Evolutionary conservation across 257 asterid genomes (phyloP).

Genomic region (Dorcoceras hygrometricum): DNA sequence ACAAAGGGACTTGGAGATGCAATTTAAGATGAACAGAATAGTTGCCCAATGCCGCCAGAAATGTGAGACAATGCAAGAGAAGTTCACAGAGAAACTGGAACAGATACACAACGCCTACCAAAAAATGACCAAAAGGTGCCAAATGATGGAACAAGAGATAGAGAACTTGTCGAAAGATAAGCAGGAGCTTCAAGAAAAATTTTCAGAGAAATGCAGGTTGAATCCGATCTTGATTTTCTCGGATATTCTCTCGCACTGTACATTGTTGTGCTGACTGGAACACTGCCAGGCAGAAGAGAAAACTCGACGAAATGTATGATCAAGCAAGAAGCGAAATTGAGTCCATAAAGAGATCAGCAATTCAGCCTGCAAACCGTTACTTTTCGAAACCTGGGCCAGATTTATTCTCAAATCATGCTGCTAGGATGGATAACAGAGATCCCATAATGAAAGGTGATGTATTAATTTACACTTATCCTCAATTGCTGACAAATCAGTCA

Average conservation of each 20-base stretch:
- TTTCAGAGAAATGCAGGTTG: conserved; percentile 91
- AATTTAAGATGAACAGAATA: conserved; percentile 70
- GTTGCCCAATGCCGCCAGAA: conserved; percentile 83
- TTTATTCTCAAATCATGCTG: conserved; percentile 60
- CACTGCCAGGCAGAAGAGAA: conserved; percentile 82
- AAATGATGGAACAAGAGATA: conserved; percentile 80
- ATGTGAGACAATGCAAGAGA: conserved; percentile 85
- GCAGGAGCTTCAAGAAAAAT: conserved; percentile 86
- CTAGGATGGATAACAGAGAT: conserved; percentile 68
- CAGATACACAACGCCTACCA: conserved; percentile 83
- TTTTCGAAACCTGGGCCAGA: conserved; percentile 66
- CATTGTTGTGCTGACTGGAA: conserved; percentile 13
- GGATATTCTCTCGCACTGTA: conserved; percentile 4
- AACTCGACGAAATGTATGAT: conserved; percentile 98
- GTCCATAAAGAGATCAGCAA: conserved; percentile 70
- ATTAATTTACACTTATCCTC: background rate
- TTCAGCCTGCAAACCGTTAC: conserved; percentile 71
- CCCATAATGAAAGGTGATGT: conserved; percentile 62
- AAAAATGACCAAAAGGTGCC: conserved; percentile 81
- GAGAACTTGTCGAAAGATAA: conserved; percentile 80
- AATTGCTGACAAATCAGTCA: background rate
- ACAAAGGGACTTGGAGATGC: conserved; percentile 91
- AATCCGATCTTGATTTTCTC: conserved; percentile 13
- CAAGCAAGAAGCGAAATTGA: conserved; percentile 78
- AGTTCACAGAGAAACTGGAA: conserved; percentile 81